Conservation (phyloP, 495 filamentous ascomycete species). For the Neurospora sp. region DNA sequence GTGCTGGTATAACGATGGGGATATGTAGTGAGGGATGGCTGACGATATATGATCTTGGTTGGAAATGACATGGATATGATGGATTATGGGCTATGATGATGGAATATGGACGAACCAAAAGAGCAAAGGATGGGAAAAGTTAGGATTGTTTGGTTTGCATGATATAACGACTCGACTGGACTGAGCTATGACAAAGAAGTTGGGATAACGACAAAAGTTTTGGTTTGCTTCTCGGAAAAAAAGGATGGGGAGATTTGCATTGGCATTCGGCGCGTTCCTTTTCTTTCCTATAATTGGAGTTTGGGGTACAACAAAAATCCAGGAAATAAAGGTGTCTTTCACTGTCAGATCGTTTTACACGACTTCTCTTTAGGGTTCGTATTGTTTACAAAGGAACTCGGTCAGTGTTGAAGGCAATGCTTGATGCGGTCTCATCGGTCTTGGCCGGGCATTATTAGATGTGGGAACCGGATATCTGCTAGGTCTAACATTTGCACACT, state of each 20-base stretch:
- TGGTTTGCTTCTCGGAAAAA: not conserved
- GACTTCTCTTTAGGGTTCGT: not conserved
- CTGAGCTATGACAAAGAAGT: not conserved
- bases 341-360: not conserved
- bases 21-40: no score
- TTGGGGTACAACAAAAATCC: not conserved
- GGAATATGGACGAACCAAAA: not conserved
- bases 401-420: no score
- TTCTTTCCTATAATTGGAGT: not conserved
- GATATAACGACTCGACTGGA: not conserved
- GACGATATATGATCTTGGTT: not conserved
- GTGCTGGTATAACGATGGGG: no score
- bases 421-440: no score
- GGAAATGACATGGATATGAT: not conserved
- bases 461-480: not conserved
- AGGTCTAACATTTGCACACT: not conserved
- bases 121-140: not conserved
- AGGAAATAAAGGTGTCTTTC: not conserved
- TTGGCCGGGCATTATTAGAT: not conserved
- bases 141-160: not conserved
- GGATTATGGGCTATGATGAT: not conserved
- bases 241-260: not conserved
- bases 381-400: not conserved
- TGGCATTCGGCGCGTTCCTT: not conserved
- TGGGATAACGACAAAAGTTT: not conserved